A percentile compares a stretch with the other conserved stretches of the same genome.
Evolutionary conservation across 768 basidiomycete genomes (phyloP).

Genomic region (Auriscalpium microsporum): DNA sequence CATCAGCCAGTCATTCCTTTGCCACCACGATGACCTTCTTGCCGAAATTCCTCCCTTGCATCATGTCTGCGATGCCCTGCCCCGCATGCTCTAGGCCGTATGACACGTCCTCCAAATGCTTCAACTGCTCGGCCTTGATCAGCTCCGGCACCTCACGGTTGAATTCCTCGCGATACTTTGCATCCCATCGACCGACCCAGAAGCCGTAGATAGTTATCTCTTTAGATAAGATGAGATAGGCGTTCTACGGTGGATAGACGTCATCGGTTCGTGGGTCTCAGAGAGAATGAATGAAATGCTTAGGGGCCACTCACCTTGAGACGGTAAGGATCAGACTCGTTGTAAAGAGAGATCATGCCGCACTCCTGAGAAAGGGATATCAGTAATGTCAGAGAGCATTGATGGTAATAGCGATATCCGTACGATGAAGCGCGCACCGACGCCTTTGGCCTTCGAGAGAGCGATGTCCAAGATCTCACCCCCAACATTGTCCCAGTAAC

Average conservation of each 20-base stretch:
- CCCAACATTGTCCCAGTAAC: neutral
- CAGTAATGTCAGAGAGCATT: too few species aligned
- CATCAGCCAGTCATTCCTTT: neutral
- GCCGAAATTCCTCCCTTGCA: conserved; percentile 18
- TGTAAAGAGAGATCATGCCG: conserved; percentile 23
- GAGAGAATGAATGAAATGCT: neutral
- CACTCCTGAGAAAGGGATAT: conserved; percentile 13
- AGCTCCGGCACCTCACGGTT: conserved; percentile 21
- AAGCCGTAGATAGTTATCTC: conserved; percentile 24
- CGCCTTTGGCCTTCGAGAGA: conserved; percentile 7
- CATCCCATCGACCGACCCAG: conserved; percentile 18
- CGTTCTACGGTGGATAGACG: neutral
- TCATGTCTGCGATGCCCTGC: conserved; percentile 20
- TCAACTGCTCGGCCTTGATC: conserved; percentile 22
- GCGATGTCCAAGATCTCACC: conserved; percentile 24
- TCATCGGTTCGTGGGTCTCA: neutral
- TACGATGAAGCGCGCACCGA: conserved; percentile 19
- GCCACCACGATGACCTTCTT: conserved; percentile 23
- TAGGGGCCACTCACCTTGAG: conserved; percentile 9
- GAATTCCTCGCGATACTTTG: conserved; percentile 23
- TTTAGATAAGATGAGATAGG: conserved; percentile 7
- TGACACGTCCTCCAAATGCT: conserved; percentile 20
- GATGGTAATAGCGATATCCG: neutral
- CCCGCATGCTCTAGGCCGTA: conserved; percentile 20
- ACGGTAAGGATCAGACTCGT: conserved; percentile 12